A percentile compares a stretch with the other conserved stretches of the same genome.
Conservation (phyloP, 2,329 filamentous ascomycete species). For the Exophiala sp. region DNA sequence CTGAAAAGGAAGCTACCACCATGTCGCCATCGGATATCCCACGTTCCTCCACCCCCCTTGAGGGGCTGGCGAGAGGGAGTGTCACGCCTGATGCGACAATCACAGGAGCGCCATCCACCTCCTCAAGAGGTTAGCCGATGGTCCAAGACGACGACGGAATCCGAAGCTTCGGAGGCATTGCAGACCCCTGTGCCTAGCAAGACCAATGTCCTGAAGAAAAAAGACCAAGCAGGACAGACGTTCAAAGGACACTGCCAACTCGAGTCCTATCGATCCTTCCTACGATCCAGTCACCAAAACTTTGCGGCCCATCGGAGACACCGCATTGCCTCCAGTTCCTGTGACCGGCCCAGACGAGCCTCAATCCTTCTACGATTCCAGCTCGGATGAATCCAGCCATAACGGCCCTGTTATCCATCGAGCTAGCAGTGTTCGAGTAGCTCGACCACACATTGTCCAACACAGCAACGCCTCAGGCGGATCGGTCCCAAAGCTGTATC, state of each 20-base stretch:
- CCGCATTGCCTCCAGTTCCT: slow-evolving; percentile 8
- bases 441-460: slow-evolving; percentile 23
- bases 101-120: slow-evolving; percentile 8
- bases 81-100: slow-evolving; percentile 9
- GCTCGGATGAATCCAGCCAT: slow-evolving; percentile 20
- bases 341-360: slow-evolving; percentile 13
- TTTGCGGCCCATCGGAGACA: slow-evolving; percentile 6
- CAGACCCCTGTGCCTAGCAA: slow-evolving; percentile 4
- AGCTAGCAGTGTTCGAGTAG: slow-evolving; percentile 28
- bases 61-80: slow-evolving; percentile 13
- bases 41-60: slow-evolving; percentile 4
- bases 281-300: slow-evolving; percentile 18
- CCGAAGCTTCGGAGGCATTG: slow-evolving; percentile 17
- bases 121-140: slow-evolving; percentile 21
- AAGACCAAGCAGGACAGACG: slow-evolving; percentile 9
- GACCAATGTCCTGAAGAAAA: slow-evolving; percentile 13
- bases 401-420: slow-evolving; percentile 22
- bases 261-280: slow-evolving; percentile 19
- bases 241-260: slow-evolving; percentile 17
- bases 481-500: slow-evolving; percentile 17
- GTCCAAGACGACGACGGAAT: slow-evolving; percentile 24
- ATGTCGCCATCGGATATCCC: slow-evolving; percentile 6
- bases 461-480: slow-evolving; percentile 20
- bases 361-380: slow-evolving; percentile 18
- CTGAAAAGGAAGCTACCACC: neutral